These are phyloP conservation scores for Bryoglossum gracile DNA, from an alignment of 495 filamentous ascomycete genomes.

Conservation along the genomic window DNA sequence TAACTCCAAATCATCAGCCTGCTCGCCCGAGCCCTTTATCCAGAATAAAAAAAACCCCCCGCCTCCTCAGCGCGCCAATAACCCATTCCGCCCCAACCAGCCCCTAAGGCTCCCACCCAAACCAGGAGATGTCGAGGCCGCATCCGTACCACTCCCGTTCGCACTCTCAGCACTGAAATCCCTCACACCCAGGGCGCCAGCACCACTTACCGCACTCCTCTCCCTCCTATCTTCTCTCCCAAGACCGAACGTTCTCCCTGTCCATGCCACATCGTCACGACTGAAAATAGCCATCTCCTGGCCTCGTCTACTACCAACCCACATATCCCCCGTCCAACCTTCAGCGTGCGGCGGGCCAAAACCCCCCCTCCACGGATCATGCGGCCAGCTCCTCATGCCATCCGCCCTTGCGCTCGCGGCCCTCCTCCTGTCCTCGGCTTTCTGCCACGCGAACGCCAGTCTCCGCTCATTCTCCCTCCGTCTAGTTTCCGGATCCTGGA, in stretches of 20 bases:
- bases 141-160: too few relatives aligned
- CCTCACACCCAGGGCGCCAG: too few relatives aligned
- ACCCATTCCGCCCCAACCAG: slow-evolving; percentile 9
- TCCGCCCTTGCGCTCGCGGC: neutral
- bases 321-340: neutral
- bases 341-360: slow-evolving; percentile 8
- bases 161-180: too few relatives aligned
- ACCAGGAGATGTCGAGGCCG: too few relatives aligned
- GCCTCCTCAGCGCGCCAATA: neutral
- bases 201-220: neutral
- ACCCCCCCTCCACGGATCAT: slow-evolving; percentile 18
- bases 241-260: neutral
- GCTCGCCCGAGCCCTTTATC: neutral
- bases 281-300: too few relatives aligned
- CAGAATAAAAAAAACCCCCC: neutral
- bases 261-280: neutral
- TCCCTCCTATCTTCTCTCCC: neutral
- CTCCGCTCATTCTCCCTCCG: too few relatives aligned
- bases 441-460: neutral
- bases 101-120: neutral
- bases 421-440: neutral
- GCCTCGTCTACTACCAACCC: neutral
- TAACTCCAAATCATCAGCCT: slow-evolving; percentile 2
- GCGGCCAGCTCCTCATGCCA: slow-evolving; percentile 1
- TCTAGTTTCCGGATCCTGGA: too few relatives aligned